A percentile compares a stretch with the other conserved stretches of the same genome.
Evolutionary conservation across 2,329 filamentous ascomycete genomes (phyloP).

Genomic region (Dactylonectria macrodidyma): DNA sequence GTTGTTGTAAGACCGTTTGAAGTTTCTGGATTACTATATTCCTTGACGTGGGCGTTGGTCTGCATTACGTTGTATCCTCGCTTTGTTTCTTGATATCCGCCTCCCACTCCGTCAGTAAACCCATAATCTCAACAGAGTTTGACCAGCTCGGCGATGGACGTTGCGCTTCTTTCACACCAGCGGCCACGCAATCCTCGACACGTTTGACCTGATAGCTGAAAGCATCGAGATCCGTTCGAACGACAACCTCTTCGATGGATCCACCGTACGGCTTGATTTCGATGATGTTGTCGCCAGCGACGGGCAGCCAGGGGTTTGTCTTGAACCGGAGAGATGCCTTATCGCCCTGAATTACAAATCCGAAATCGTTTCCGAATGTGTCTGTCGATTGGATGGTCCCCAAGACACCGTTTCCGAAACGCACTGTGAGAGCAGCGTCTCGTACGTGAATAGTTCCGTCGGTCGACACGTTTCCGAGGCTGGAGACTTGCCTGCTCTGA

Average conservation of each 20-base stretch:
- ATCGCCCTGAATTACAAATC: conserved; percentile 44
- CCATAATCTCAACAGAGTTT: conserved; percentile 48
- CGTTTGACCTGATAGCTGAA: conserved; percentile 45
- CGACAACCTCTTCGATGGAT: conserved; percentile 39
- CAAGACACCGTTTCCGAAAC: conserved; percentile 43
- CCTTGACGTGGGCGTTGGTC: too few relatives aligned
- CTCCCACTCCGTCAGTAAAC: conserved; percentile 47
- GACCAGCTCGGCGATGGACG: conserved; percentile 45
- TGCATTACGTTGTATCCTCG: not conserved
- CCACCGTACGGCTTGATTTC: conserved; percentile 42
- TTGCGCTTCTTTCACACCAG: conserved; percentile 37
- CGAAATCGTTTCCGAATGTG: conserved; percentile 46
- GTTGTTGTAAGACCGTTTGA: too few relatives aligned
- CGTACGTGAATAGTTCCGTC: conserved; percentile 40
- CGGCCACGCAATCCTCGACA: conserved; percentile 42
- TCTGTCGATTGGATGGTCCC: conserved; percentile 47
- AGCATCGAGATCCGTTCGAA: conserved; percentile 40
- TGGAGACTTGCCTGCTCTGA: conserved; percentile 35
- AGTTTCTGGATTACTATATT: too few relatives aligned
- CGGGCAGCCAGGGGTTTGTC: conserved; percentile 49
- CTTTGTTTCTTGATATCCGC: conserved; percentile 19
- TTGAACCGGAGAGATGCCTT: conserved; percentile 43
- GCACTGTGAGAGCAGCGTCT: conserved; percentile 43
- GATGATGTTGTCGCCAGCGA: conserved; percentile 44
- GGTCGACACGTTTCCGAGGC: conserved; percentile 41